Percentiles rank a stretch among this genome's conserved stretches.
Evolutionary conservation across 192 early-diverging fungal genomes (phyloP).

Genomic region (Gamsiella multidivaricata): DNA sequence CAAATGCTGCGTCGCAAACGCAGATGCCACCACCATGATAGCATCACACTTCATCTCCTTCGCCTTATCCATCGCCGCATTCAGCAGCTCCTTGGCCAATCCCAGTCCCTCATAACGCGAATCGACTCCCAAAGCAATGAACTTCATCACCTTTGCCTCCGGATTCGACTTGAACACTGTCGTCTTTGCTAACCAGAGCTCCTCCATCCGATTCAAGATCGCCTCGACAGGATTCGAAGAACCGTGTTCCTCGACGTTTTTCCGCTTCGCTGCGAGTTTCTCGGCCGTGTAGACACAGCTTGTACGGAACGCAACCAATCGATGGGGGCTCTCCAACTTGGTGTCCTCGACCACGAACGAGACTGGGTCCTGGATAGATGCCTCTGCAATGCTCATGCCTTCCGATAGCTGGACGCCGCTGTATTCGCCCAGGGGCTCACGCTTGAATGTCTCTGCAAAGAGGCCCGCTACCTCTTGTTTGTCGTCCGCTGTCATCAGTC

Average conservation of each 20-base stretch:
- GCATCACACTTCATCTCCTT: constrained; percentile 24
- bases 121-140: constrained; percentile 47
- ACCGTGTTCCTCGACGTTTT: background rate
- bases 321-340: constrained; percentile 7
- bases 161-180: constrained; percentile 30
- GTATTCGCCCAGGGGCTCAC: constrained; percentile 37
- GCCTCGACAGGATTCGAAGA: constrained; percentile 10
- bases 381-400: background rate
- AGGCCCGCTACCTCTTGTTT: constrained; percentile 25
- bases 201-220: constrained; percentile 21
- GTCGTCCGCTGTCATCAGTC: constrained; percentile 31
- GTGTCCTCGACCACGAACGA: constrained; percentile 50
- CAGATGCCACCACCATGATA: constrained; percentile 42
- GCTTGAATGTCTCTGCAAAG: constrained; percentile 35
- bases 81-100: constrained; percentile 38
- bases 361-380: constrained; percentile 30
- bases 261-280: background rate
- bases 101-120: constrained; percentile 25
- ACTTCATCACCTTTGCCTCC: constrained; percentile 45
- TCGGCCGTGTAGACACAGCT: constrained; percentile 16
- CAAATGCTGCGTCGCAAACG: constrained; percentile 52
- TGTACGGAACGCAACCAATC: constrained; percentile 37
- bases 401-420: constrained; percentile 7
- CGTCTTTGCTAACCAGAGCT: constrained; percentile 26
- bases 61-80: constrained; percentile 32